Evolutionary conservation across 2,329 filamentous ascomycete species (phyloP).

Genomic region (Bipolaris cookei): DNA sequence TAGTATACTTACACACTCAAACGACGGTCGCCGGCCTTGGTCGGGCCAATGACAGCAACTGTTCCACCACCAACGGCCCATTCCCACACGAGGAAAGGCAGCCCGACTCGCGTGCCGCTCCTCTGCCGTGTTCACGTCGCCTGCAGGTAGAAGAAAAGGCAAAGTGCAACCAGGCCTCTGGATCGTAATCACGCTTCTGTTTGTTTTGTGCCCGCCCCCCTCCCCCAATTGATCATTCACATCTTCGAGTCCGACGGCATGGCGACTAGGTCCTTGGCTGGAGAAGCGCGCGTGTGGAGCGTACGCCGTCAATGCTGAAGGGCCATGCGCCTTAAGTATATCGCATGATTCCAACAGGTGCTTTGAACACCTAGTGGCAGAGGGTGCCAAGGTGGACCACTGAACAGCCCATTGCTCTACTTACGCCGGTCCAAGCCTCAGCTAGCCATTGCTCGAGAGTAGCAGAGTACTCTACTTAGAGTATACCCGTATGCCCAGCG

Average conservation of each 20-base stretch:
- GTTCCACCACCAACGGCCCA: neutral
- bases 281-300: neutral
- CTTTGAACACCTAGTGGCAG: neutral
- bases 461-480: no score
- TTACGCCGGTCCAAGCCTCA: slow-evolving; percentile 1
- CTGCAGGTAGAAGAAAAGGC: neutral
- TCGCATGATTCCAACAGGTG: neutral
- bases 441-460: neutral
- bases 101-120: neutral
- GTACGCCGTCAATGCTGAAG: neutral
- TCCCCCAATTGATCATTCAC: slow-evolving; percentile 4
- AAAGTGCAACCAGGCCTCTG: slow-evolving; percentile 1
- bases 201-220: neutral
- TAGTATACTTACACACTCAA: neutral
- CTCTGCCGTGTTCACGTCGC: neutral
- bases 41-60: no score
- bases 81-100: neutral
- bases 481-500: neutral
- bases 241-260: neutral
- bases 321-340: neutral
- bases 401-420: neutral
- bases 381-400: neutral
- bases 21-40: no score
- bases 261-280: neutral
- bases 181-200: neutral